Conservation (phyloP, 2,329 filamentous ascomycete species). For the Claviceps spartinae region DNA sequence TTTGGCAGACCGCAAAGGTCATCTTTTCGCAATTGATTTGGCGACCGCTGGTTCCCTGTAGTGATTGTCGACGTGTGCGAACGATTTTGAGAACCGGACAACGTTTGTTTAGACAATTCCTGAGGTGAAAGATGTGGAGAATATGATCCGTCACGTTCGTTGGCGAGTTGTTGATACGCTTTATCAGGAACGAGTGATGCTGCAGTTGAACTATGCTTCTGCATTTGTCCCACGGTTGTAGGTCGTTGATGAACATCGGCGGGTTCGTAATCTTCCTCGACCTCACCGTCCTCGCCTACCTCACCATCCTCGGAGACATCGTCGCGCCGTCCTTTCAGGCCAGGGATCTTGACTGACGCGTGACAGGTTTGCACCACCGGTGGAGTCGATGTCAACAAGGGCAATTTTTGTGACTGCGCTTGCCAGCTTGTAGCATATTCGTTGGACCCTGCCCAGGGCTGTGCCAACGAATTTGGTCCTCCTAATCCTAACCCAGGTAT, state of each 20-base stretch:
- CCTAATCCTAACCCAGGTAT: constrained; percentile 23
- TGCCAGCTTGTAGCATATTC: not conserved
- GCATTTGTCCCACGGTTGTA: not conserved
- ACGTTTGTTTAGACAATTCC: constrained; percentile 20
- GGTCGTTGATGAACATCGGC: constrained; percentile 3
- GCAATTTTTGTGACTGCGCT: not conserved
- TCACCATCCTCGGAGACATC: constrained; percentile 55
- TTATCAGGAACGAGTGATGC: not conserved
- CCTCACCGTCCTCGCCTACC: constrained; percentile 51
- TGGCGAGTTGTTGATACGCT: not conserved
- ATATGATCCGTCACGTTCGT: constrained; percentile 38
- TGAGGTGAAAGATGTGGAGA: constrained; percentile 37
- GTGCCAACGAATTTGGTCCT: constrained; percentile 9
- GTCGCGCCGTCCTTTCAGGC: constrained; percentile 1
- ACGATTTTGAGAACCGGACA: not conserved
- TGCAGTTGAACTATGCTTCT: not conserved
- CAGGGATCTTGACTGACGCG: constrained; percentile 1
- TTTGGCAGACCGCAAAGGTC: not conserved
- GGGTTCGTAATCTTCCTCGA: constrained; percentile 42
- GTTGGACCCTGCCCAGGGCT: constrained; percentile 9
- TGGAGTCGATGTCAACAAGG: not conserved
- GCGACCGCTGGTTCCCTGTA: not conserved
- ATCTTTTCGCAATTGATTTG: not conserved
- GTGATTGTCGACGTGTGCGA: not conserved
- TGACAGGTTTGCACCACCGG: not conserved